These are phyloP conservation scores for Botrytis hyacinthi DNA, from an alignment of 2,329 filamentous ascomycete species.

Conservation along the genomic window DNA sequence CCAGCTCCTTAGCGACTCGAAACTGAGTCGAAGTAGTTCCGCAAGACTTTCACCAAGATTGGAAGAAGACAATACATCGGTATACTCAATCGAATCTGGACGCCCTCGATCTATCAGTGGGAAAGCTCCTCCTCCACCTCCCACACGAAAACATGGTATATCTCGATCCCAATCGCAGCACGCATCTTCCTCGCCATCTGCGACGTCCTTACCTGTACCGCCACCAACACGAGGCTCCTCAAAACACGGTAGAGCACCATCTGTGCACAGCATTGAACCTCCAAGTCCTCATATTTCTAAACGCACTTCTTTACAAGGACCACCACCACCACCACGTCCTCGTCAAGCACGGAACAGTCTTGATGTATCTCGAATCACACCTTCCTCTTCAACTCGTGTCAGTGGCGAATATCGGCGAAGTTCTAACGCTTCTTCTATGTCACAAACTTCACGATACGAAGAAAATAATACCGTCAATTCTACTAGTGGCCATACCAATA, in stretches of 20 bases:
- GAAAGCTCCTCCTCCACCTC: conserved; percentile 38
- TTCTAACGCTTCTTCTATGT: conserved; percentile 30
- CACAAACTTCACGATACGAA: conserved; percentile 33
- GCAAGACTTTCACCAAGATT: conserved; percentile 33
- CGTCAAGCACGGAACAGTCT: conserved; percentile 41
- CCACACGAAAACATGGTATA: conserved; percentile 35
- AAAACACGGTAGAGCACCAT: conserved; percentile 29
- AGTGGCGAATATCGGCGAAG: conserved; percentile 34
- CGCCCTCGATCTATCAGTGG: conserved; percentile 26
- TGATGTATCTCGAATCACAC: conserved; percentile 26
- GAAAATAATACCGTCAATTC: not conserved
- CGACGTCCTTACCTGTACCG: conserved; percentile 42
- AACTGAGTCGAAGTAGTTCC: conserved; percentile 29
- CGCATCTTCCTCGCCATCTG: conserved; percentile 31
- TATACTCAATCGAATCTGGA: conserved; percentile 24
- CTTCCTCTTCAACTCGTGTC: conserved; percentile 25
- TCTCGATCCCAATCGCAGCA: conserved; percentile 30
- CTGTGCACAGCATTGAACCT: conserved; percentile 33
- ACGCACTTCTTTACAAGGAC: conserved; percentile 32
- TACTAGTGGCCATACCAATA: conserved; percentile 50
- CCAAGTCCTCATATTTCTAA: conserved; percentile 24
- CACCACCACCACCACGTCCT: conserved; percentile 43
- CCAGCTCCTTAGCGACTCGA: conserved; percentile 35
- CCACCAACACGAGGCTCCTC: conserved; percentile 40
- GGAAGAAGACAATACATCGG: conserved; percentile 33